These are phyloP conservation scores for Apiotrichum brassicae DNA, from an alignment of 1,284 basidiomycete species.

Conservation along the genomic window DNA sequence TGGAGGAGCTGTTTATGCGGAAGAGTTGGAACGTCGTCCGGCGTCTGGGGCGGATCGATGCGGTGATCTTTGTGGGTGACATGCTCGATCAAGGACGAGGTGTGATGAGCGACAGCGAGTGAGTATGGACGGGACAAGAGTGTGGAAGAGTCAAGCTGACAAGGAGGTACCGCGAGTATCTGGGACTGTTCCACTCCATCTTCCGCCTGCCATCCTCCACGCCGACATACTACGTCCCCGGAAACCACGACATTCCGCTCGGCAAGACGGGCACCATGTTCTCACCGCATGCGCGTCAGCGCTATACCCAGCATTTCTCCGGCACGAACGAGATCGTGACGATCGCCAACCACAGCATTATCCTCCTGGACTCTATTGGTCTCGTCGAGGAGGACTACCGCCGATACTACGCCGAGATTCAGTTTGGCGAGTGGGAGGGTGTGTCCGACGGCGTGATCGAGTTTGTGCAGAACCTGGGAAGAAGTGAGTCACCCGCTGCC, in stretches of 20 bases:
- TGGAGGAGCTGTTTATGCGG: slow-evolving; percentile 63
- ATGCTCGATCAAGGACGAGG: slow-evolving; percentile 66
- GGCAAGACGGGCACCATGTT: slow-evolving; percentile 49
- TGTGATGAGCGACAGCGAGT: slow-evolving; percentile 59
- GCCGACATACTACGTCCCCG: slow-evolving; percentile 64
- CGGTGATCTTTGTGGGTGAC: slow-evolving; percentile 72
- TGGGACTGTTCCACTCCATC: slow-evolving; percentile 57
- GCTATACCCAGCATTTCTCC: slow-evolving; percentile 56
- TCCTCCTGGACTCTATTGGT: slow-evolving; percentile 68
- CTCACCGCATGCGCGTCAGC: slow-evolving; percentile 56
- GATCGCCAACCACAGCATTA: slow-evolving; percentile 63
- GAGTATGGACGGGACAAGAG: slow-evolving; percentile 38
- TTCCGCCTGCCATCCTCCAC: slow-evolving; percentile 50
- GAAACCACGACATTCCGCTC: slow-evolving; percentile 78
- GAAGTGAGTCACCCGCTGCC: slow-evolving; percentile 49
- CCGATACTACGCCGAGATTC: slow-evolving; percentile 53
- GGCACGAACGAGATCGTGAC: slow-evolving; percentile 36
- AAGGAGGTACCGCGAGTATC: slow-evolving; percentile 58
- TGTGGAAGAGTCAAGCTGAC: neutral
- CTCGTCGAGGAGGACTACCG: slow-evolving; percentile 70
- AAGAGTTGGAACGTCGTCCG: slow-evolving; percentile 66
- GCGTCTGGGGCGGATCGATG: slow-evolving; percentile 57
- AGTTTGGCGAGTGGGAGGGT: slow-evolving; percentile 57
- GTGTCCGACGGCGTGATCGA: slow-evolving; percentile 58
- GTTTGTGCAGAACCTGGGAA: slow-evolving; percentile 59